These are phyloP conservation scores for Laguncularia racemosa DNA, from an alignment of 345 rosid genomes.

Conservation along the genomic window DNA sequence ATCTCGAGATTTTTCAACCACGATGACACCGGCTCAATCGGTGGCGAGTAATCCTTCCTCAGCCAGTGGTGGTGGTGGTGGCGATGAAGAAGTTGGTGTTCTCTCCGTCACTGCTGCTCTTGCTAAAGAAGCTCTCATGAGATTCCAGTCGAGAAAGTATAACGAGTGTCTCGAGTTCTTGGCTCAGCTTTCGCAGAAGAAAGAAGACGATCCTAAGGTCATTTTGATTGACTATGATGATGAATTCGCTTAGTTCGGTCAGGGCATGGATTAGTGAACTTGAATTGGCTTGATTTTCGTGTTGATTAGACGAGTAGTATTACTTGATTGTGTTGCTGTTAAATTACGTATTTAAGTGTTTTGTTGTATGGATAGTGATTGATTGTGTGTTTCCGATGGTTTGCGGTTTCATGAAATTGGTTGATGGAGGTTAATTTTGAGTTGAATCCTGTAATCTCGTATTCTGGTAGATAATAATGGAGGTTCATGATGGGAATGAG, in stretches of 20 bases:
- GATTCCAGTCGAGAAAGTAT: conserved; percentile 67
- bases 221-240: neutral
- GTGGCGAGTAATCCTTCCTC: conserved; percentile 9
- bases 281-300: neutral
- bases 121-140: conserved; percentile 65
- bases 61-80: neutral
- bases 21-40: conserved; percentile 11
- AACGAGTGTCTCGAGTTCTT: conserved; percentile 62
- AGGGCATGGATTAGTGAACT: neutral
- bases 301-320: too few relatives aligned
- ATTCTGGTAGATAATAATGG: too few relatives aligned
- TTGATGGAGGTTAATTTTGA: too few relatives aligned
- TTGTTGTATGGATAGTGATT: too few relatives aligned
- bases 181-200: conserved; percentile 56
- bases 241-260: neutral
- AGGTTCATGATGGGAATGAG: too few relatives aligned
- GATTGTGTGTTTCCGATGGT: too few relatives aligned
- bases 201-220: conserved; percentile 81
- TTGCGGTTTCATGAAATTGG: too few relatives aligned
- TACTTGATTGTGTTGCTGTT: too few relatives aligned
- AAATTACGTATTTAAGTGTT: too few relatives aligned
- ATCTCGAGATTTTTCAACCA: conserved; percentile 41
- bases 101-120: conserved; percentile 43
- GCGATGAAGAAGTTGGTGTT: conserved; percentile 39
- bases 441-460: too few relatives aligned